These are phyloP conservation scores for Fusarium dlaminii DNA, from an alignment of 2,329 filamentous ascomycete species.

Conservation along the genomic window DNA sequence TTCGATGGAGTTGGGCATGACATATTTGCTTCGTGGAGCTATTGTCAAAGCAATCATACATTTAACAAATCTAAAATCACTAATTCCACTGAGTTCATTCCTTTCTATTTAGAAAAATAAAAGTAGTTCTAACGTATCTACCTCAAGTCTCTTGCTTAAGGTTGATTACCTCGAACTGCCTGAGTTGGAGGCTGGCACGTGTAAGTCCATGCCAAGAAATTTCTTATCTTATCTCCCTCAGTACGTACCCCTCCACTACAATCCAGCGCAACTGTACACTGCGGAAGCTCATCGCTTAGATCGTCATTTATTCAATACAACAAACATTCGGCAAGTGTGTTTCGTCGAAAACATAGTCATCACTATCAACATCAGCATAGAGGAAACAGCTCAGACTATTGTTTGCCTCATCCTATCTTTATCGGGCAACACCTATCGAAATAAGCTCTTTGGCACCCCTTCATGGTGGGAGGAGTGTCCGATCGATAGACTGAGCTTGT, in stretches of 20 bases:
- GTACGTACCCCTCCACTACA: constrained; percentile 33
- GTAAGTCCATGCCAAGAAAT: constrained; percentile 16
- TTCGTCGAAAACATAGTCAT: constrained; percentile 1
- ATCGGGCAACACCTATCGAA: neutral
- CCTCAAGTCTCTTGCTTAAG: neutral
- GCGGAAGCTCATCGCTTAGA: constrained; percentile 20
- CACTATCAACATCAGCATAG: neutral
- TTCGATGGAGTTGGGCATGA: neutral
- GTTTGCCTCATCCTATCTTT: neutral
- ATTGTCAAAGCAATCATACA: neutral
- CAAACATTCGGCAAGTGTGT: neutral
- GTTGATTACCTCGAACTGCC: neutral
- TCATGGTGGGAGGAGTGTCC: constrained; percentile 2
- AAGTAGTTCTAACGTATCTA: neutral
- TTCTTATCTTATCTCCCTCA: constrained; percentile 31
- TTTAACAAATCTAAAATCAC: neutral
- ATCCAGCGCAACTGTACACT: constrained; percentile 10
- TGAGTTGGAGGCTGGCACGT: neutral
- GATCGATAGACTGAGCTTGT: constrained; percentile 19
- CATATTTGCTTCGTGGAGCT: neutral
- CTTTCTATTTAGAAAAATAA: neutral
- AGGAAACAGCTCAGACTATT: neutral
- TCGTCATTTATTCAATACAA: constrained; percentile 21
- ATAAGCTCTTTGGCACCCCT: constrained; percentile 4
- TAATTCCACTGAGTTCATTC: no score